These are phyloP conservation scores for Saccharomyces eubayanus DNA, from an alignment of 805 yeast species.

Conservation along the genomic window DNA sequence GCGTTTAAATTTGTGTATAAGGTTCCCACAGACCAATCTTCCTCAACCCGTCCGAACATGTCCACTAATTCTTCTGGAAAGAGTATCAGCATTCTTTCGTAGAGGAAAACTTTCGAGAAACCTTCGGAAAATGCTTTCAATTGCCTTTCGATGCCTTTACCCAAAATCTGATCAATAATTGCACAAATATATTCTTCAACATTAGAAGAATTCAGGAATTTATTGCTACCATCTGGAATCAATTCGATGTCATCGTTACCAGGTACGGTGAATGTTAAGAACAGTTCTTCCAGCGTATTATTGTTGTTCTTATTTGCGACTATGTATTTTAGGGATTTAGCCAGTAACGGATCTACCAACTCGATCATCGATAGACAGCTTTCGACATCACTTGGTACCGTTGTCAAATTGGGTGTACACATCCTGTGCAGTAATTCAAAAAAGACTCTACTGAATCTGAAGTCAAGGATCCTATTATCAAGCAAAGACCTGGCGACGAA, in stretches of 20 bases:
- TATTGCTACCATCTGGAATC: constrained; percentile 45
- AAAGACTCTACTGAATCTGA: constrained; percentile 64
- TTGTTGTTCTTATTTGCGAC: constrained; percentile 34
- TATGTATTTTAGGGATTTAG: constrained; percentile 48
- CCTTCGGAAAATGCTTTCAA: constrained; percentile 66
- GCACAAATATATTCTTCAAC: constrained; percentile 47
- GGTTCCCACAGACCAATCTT: constrained; percentile 75
- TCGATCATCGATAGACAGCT: constrained; percentile 34
- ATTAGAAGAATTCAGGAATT: constrained; percentile 43
- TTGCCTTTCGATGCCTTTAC: constrained; percentile 57
- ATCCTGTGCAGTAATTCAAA: constrained; percentile 45
- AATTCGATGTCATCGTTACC: constrained; percentile 59
- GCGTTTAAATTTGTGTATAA: constrained; percentile 59
- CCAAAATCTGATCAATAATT: constrained; percentile 52
- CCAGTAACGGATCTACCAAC: constrained; percentile 50
- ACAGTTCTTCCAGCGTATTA: constrained; percentile 36
- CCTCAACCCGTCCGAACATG: constrained; percentile 69
- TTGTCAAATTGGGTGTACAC: constrained; percentile 3
- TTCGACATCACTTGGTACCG: constrained; percentile 9
- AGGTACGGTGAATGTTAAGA: constrained; percentile 65
- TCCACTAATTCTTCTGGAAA: constrained; percentile 64
- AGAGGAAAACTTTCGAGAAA: constrained; percentile 76
- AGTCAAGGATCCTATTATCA: constrained; percentile 83
- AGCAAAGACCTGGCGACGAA: constrained; percentile 80
- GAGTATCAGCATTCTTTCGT: constrained; percentile 59